These are phyloP conservation scores for Fusarium falciforme DNA, from an alignment of 2,329 filamentous ascomycete species.

Conservation along the genomic window DNA sequence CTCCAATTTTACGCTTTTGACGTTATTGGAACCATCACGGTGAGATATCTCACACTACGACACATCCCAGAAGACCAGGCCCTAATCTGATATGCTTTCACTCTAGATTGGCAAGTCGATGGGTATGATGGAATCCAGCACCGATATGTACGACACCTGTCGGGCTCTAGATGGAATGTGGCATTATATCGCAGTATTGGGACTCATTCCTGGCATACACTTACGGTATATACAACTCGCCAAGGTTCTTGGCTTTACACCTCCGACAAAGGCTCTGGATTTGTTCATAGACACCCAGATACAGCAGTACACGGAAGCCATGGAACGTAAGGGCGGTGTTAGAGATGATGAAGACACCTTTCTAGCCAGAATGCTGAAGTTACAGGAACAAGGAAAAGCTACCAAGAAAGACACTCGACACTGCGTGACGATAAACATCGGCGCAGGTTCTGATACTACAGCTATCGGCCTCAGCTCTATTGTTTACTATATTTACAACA, in stretches of 20 bases:
- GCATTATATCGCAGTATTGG: neutral
- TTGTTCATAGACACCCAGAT: neutral
- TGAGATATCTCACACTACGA: neutral
- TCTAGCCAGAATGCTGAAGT: neutral
- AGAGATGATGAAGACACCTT: neutral
- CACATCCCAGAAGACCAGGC: neutral
- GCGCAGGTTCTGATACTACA: neutral
- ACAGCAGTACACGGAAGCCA: neutral
- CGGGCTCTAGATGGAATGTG: neutral
- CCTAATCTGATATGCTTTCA: neutral
- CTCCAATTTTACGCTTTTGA: neutral
- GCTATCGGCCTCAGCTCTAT: neutral
- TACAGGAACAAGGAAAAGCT: neutral
- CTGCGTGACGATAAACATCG: neutral
- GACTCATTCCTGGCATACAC: neutral
- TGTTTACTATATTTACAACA: neutral
- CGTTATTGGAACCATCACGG: neutral
- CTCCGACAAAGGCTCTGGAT: neutral
- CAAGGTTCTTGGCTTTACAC: neutral
- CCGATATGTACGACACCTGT: neutral
- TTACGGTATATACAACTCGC: neutral
- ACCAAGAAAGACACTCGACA: neutral
- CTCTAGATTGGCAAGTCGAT: neutral
- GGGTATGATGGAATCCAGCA: neutral
- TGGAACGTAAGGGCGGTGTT: neutral